A percentile compares a stretch with the other conserved stretches of the same genome.
Conservation (phyloP, 192 early-diverging fungal genomes). For the Chytriomyces confervae region DNA sequence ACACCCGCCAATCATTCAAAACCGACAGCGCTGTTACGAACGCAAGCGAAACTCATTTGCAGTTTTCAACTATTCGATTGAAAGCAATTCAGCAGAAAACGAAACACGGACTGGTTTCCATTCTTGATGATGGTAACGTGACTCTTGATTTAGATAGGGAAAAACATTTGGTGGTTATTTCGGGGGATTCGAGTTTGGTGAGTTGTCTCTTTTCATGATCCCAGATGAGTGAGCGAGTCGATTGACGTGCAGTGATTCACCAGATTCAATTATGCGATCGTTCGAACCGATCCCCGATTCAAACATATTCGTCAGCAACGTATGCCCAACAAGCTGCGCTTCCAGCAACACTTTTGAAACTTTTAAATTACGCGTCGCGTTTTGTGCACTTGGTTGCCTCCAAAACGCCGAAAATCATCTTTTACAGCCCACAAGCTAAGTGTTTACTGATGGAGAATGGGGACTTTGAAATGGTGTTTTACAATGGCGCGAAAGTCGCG, state of each 20-base stretch:
- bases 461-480: constrained; percentile 68
- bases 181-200: constrained; percentile 38
- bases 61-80: constrained; percentile 53
- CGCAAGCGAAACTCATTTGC: background rate
- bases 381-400: constrained; percentile 63
- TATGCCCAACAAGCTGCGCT: background rate
- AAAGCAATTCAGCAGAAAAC: constrained; percentile 57
- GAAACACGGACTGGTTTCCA: constrained; percentile 54
- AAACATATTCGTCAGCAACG: background rate
- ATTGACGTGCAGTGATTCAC: no score
- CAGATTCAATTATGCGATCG: constrained; percentile 44
- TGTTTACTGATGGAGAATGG: constrained; percentile 72
- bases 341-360: constrained; percentile 11
- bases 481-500: constrained; percentile 65
- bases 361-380: constrained; percentile 42
- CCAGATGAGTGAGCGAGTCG: background rate
- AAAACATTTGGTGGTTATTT: constrained; percentile 49
- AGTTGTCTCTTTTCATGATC: background rate
- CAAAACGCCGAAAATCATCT: constrained; percentile 68
- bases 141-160: constrained; percentile 54
- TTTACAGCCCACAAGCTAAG: constrained; percentile 75
- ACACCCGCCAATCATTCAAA: no score
- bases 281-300: background rate
- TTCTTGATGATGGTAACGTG: constrained; percentile 42
- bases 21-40: background rate